Base-by-base conservation (phyloP, 257 asterid genomes). In the Solanum sejunctum region DNA sequence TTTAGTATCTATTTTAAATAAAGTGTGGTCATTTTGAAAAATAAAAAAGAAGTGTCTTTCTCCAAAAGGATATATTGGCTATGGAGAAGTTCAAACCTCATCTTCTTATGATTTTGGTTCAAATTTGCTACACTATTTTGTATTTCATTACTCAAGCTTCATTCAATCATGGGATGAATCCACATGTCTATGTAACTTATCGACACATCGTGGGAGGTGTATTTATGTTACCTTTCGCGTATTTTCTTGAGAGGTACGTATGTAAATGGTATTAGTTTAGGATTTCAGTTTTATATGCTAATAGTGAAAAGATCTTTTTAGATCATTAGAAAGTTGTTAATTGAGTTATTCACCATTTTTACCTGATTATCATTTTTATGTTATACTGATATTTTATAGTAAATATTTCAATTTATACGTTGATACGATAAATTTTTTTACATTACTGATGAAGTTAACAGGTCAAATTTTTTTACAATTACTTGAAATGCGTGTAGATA, bases 91-190 rank as follows among this genome's bases (percentile, higher is more conserved):
- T 87, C 88, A 93, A 89, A 84, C 97, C 98, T 84, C 94, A 89
- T 58, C 84, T 94, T 85, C 95, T 94, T 55, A 93, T 94, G 97
- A 88, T 91, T 85, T 16, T 93, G 18, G 80, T 91, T 45, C 98
- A 94, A 88, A 57, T 92, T 58, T 87, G 83, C 70, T 94, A 88
- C 55, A 89, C 95, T 13, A 84, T 93, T 85, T 85, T 93, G 81
- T 94, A 91, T 32, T 90, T 93, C 89, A 91, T 93, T 49, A 92
- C 97, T 4, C 91, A 94, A 81, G 97, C 98, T 66, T 94, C 97
- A 36, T 94, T 94, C 91, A 85, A 91, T 61, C 95, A 94, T 85
- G 98, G 98, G 41, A 91, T 94, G 98, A 90, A 93, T 28, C 93
- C 97, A 69, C 92, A 83, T 55, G 95, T 93, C 83, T 94, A 93